Base-by-base conservation (phyloP, 805 yeast species). In the Schwanniomyces polymorphus region DNA sequence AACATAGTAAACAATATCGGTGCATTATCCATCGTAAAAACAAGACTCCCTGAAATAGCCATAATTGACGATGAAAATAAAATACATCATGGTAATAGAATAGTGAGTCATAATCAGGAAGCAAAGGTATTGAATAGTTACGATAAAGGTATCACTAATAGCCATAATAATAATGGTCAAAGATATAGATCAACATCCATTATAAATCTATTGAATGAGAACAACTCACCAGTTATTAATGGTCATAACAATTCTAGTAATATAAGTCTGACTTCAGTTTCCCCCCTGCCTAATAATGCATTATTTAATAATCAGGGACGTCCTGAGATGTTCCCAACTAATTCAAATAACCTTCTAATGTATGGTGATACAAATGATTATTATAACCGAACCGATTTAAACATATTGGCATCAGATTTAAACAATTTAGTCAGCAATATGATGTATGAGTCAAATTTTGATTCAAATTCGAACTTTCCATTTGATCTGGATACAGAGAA, bases 381-480 rank as follows among this genome's bases (percentile, higher is more conserved):
- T 33, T 40, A 44, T 27, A 58, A 60, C 44, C 59, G 56, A 25
- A 61, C 61, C 11, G 77, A 72, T 48, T 59, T 73, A 44, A 59
- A 70, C 34, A 38, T 68, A 9, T 53, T 73, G 14, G 76, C 77
- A 0, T 48, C 60, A 7, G 76, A 73, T 44, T 53, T 73, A 43
- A 73, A 70, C 53, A 70, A 72, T 50, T 58, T 73, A 43, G 78
- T 72, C 16, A 64, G 58, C 29, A 63, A 65, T 43, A 68, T 72
- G 41, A 69, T 72, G 64, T 59, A 53, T 43, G 73, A 70, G 38
- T 58, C 66, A 21, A 68, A 66, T 35, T 61, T 53, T 42, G 59
- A 59, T 12, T 49, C 39, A 9, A 28, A 28, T n/a, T 53, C 54
- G 5, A 37, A 37, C 7, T n/a, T 37, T 18, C 21, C 26, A 18